Base-by-base conservation (phyloP, 1,139 yeast species). In the Sugiyamaella xylanicola region DNA sequence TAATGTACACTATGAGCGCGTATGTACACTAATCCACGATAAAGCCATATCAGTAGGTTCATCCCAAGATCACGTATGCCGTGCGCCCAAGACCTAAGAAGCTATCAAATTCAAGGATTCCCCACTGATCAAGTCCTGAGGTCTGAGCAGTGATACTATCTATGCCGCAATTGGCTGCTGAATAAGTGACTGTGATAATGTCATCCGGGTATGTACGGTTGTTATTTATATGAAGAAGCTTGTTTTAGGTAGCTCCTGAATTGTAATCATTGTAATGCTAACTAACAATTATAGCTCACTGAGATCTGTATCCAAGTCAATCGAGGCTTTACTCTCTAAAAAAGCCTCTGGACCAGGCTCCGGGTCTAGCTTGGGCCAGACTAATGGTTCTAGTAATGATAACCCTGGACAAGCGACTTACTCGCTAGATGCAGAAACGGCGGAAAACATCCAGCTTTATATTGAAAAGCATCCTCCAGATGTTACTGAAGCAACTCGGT, bases 401-500 rank as follows among this genome's bases (percentile, higher is more conserved):
- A 25, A 9, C 9, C 5, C 29, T 25, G 44, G 11, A 5, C 15
- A 3, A 4, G 27, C 7, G 11, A 13, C 29, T n/a, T 29, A 27
- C 19, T 48, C 52, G 15, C 16, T 48, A 29, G 47, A 48, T 17
- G 29, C 61, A 4, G 59, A 56, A 7, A 55, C 57, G 11, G 55
- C 55, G 16, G 61, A 57, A 13, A 50, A 55, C 7, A 61, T 70
- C 8, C 63, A 65, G 16, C 60, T 56, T 15, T 74, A 66, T 56
- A 53, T 68, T 19, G 75, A 71, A 32, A 71, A 72, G 52, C 84
- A 81, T 60, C 74, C 74, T 61, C 73, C 80, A 2, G 74, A 73
- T 19, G 61, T 71, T 22, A 66, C 65, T 32, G 66, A 70, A 71
- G 54, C 74, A 67, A 39, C 73, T 25, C 54, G 74, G 59, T 68